phyloP scores from a whole-genome alignment of 2,329 filamentous ascomycete genomes.

The Macrophomina pseudophaseolina region DNA sequence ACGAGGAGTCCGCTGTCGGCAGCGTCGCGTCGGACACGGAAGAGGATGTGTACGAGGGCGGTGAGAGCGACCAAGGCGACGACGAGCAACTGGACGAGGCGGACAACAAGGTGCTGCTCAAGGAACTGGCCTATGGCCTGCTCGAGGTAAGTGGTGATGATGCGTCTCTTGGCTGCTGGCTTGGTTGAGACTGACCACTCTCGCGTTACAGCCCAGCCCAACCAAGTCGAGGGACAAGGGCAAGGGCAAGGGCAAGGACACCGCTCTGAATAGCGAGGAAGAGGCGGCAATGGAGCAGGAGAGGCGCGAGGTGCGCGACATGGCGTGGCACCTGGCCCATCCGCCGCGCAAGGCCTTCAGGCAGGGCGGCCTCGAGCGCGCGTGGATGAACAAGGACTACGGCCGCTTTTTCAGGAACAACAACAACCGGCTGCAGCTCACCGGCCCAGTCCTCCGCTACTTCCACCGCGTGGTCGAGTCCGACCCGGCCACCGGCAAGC shows the following conservation, averaged over 20 bases:
- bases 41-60: background rate
- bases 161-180: no score
- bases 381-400: background rate
- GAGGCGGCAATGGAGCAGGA: background rate
- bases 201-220: background rate
- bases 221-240: background rate
- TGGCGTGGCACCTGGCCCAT: background rate
- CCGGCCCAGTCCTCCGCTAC: background rate
- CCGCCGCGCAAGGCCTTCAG: background rate
- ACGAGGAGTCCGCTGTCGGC: no score
- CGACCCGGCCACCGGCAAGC: background rate
- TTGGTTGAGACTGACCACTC: no score
- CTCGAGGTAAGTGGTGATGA: background rate
- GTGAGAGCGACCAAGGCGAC: background rate
- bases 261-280: background rate
- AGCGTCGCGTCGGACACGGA: background rate
- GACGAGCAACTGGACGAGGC: background rate
- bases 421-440: background rate
- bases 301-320: background rate
- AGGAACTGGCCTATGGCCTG: background rate
- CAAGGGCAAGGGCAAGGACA: background rate
- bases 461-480: background rate
- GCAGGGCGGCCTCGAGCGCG: background rate
- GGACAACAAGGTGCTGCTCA: background rate
- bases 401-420: background rate